Evolutionary conservation across 2,329 filamentous ascomycete species (phyloP).

Genomic region (Mariannaea elegans): DNA sequence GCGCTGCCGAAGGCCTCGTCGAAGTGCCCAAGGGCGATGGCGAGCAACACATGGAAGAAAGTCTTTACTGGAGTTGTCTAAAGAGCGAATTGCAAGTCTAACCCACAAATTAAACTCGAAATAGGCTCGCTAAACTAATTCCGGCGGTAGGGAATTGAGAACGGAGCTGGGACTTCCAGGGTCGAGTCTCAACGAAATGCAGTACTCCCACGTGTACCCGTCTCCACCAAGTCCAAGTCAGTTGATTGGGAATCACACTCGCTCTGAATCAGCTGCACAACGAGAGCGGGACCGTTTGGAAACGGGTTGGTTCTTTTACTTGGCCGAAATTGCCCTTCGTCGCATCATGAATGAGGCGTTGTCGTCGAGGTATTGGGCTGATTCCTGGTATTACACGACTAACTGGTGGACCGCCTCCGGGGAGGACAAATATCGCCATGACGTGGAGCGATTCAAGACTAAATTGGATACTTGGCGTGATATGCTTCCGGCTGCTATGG

Average conservation of each 20-base stretch:
- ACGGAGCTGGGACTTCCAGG: conserved; percentile 31
- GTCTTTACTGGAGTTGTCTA: conserved; percentile 39
- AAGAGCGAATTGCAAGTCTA: conserved; percentile 36
- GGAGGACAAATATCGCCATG: background rate
- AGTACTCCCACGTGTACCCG: conserved; percentile 33
- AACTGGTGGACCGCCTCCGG: conserved; percentile 14
- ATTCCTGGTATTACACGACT: conserved; percentile 25
- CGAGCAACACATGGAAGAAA: conserved; percentile 33
- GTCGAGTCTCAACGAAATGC: conserved; percentile 31
- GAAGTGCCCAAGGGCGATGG: background rate
- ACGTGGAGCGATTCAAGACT: conserved; percentile 20
- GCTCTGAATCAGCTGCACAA: conserved; percentile 16
- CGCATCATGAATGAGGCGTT: conserved; percentile 27
- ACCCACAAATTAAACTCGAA: background rate
- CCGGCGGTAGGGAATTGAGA: conserved; percentile 27
- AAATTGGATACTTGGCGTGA: conserved; percentile 22
- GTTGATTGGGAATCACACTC: conserved; percentile 6
- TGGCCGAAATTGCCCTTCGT: conserved; percentile 33
- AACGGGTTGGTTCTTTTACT: conserved; percentile 34
- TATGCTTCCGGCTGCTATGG: conserved; percentile 21
- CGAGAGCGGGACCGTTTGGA: conserved; percentile 22
- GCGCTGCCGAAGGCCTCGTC: background rate
- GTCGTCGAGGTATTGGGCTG: conserved; percentile 17
- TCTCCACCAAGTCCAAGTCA: conserved; percentile 27
- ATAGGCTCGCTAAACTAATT: background rate